These are phyloP conservation scores for Oemleria cerasiformis DNA, from an alignment of 306 rosid genomes.

Conservation along the genomic window DNA sequence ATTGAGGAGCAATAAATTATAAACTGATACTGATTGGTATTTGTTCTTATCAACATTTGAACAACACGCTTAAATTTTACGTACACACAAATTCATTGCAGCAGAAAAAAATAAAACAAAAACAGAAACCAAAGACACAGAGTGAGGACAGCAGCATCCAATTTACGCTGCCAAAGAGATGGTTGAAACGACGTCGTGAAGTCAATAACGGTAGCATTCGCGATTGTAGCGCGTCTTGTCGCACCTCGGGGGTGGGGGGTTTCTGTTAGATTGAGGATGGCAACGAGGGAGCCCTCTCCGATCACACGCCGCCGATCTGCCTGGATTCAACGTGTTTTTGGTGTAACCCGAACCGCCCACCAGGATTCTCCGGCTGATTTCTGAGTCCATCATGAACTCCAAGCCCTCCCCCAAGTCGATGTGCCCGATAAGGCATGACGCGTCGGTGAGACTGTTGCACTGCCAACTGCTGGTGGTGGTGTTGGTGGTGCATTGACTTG, in stretches of 20 bases:
- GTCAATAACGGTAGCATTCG: neutral
- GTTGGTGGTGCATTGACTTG: neutral
- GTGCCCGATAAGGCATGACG: neutral
- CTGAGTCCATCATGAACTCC: neutral
- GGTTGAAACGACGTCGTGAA: neutral
- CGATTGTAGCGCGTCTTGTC: neutral
- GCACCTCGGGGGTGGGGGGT: neutral
- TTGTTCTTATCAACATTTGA: too few species aligned
- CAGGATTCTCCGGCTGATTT: neutral
- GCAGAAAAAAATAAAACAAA: too few species aligned
- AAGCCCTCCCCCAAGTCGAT: neutral
- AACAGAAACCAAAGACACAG: too few species aligned
- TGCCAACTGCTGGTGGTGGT: neutral
- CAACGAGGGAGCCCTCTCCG: neutral
- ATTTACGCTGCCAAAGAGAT: neutral
- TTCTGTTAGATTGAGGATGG: neutral
- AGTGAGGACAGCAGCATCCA: too few species aligned
- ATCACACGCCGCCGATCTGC: neutral
- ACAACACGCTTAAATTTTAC: too few species aligned
- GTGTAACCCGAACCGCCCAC: neutral
- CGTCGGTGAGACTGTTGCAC: neutral
- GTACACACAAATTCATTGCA: too few species aligned
- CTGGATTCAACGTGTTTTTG: rapidly evolving
- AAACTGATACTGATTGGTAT: too few species aligned
- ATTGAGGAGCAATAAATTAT: too few species aligned